phyloP scores from a whole-genome alignment of 2,329 filamentous ascomycete species.

The Plenodomus lindquistii region DNA sequence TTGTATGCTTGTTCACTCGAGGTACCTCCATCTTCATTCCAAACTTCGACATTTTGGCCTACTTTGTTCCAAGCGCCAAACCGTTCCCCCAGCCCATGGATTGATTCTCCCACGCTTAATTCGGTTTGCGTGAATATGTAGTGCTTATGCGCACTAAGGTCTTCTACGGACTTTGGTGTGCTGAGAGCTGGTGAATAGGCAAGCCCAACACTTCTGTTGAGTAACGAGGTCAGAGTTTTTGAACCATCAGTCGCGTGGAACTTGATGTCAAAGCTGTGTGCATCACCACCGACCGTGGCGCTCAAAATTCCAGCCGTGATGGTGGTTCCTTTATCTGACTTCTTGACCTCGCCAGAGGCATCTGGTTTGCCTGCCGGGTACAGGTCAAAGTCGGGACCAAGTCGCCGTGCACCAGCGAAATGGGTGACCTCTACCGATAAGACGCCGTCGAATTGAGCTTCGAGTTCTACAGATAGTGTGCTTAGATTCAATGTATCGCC shows the following conservation, averaged over 20 bases:
- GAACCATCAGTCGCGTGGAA: constrained; percentile 58
- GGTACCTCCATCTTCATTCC: constrained; percentile 65
- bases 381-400: constrained; percentile 62
- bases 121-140: constrained; percentile 53
- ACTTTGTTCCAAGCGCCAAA: constrained; percentile 79
- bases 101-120: constrained; percentile 61
- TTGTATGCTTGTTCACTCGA: constrained; percentile 73
- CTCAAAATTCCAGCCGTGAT: constrained; percentile 57
- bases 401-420: constrained; percentile 58
- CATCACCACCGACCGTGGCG: constrained; percentile 55
- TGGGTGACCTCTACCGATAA: constrained; percentile 63
- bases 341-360: constrained; percentile 44
- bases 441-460: constrained; percentile 62
- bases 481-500: constrained; percentile 61
- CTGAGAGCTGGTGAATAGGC: constrained; percentile 60
- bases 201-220: constrained; percentile 60
- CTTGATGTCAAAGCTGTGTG: constrained; percentile 59
- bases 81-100: constrained; percentile 75
- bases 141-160: constrained; percentile 52
- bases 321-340: constrained; percentile 50
- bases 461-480: constrained; percentile 61
- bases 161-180: constrained; percentile 58
- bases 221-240: constrained; percentile 59
- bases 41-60: constrained; percentile 69
- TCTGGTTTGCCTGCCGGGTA: constrained; percentile 57